Base-by-base conservation (phyloP, 768 basidiomycete species). In the Phanerochaete carnosa region DNA sequence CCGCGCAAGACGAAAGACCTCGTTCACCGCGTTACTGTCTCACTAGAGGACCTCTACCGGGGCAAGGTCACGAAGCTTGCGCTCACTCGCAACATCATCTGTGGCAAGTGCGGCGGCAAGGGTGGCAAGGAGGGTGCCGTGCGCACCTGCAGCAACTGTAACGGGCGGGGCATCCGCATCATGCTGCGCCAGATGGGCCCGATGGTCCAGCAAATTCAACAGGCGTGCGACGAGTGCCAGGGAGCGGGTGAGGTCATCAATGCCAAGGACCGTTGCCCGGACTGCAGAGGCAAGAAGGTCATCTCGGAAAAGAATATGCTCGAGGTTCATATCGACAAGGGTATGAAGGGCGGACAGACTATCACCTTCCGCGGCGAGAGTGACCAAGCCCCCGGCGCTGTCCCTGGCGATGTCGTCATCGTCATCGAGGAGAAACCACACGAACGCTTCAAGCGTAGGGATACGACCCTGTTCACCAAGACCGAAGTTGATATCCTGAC, bases 171-270 rank as follows among this genome's bases (percentile, higher is more conserved):
- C 68, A 77, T 95, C 79, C 92, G 88, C 73, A 75, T 98, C 70
- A 93, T 90, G 55, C 78, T 98, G 62, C 91, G 97, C 62, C 97
- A 98, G 74, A 92, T 99, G 86, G 97, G 97, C 28, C 97, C 97
- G 4, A 99, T 99, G 97, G 93, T 99, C 68, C 97, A 99, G 76
- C 96, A 99, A 77, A 92, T 98, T 66, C 97, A 98, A 73, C 92
- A 94, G 57, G 82, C 87, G 47, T 99, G 97, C 79, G 87, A 89
- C 71, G 97, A 98, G 16, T 99, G 97, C 74, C 84, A 81, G 54
- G 97, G 93, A 16, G 84, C 87, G n/a, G 97, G 97, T 65, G 96
- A 99, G 75, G 81, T 95, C 67, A 97, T 99, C 80, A 95, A 94
- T 73, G 71, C 77, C 59, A 98, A 95, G 74, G 94, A 98, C 79